phyloP scores from a whole-genome alignment of 441 rosid genomes.

The Gossypium schwendimanii region DNA sequence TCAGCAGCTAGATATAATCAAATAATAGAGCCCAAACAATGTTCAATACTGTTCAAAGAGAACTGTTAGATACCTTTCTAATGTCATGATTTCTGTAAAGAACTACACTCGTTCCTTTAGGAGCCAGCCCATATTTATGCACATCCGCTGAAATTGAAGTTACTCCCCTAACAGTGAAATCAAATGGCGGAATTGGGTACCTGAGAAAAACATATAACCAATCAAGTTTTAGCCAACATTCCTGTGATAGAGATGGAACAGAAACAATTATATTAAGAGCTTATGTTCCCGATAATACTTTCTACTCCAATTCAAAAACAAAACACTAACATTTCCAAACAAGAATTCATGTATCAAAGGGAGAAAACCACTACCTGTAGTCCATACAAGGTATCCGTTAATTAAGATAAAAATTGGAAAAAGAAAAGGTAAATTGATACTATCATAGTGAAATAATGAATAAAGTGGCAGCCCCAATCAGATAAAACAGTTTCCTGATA shows the following conservation, averaged over 20 bases:
- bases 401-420: not conserved
- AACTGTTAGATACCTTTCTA: slow-evolving; percentile 55
- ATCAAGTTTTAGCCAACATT: not conserved
- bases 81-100: slow-evolving; percentile 91
- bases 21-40: slow-evolving; percentile 5
- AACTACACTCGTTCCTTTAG: slow-evolving; percentile 89
- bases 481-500: not conserved
- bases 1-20: not conserved
- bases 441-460: not conserved
- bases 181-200: slow-evolving; percentile 80
- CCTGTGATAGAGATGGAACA: not conserved
- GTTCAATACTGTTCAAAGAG: not conserved
- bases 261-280: not conserved
- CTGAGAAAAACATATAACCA: slow-evolving; percentile 25
- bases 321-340: not conserved
- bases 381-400: not conserved
- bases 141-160: slow-evolving; percentile 90
- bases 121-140: slow-evolving; percentile 95
- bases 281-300: not conserved
- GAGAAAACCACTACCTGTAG: not conserved
- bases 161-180: slow-evolving; percentile 80
- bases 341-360: not conserved
- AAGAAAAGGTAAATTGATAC: not conserved
- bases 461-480: not conserved
- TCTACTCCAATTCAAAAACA: not conserved